These are phyloP conservation scores for Ophiognomonia clavigignenti-juglandacearum DNA, from an alignment of 2,329 filamentous ascomycete genomes.

Conservation along the genomic window DNA sequence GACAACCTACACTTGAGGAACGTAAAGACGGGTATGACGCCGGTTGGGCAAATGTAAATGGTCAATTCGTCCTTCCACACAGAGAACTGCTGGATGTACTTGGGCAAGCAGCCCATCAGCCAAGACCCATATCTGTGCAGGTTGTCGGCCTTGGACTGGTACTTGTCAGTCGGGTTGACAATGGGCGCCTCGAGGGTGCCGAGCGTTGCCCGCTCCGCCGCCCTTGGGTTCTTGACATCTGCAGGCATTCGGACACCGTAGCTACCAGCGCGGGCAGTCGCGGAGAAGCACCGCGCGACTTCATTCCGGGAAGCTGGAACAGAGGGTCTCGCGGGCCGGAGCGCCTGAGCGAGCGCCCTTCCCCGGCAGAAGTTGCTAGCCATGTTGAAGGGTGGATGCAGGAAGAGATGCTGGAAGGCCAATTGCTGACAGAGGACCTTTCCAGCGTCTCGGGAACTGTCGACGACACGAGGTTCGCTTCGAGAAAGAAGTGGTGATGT, in stretches of 20 bases:
- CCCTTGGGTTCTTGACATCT: constrained; percentile 62
- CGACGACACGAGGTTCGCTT: too few species aligned
- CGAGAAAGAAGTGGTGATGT: constrained; percentile 15
- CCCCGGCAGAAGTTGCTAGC: constrained; percentile 55
- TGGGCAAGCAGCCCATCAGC: constrained; percentile 92
- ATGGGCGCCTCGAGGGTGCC: constrained; percentile 71
- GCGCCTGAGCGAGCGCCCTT: constrained; percentile 50
- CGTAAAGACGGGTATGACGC: constrained; percentile 83
- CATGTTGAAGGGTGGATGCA: constrained; percentile 42
- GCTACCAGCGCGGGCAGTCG: constrained; percentile 35
- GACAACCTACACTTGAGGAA: constrained; percentile 72
- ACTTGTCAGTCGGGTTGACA: constrained; percentile 91
- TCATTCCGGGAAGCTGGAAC: constrained; percentile 33
- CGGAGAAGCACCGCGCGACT: constrained; percentile 45
- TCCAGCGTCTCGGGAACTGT: neutral
- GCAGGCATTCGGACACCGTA: constrained; percentile 53
- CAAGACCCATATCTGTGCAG: constrained; percentile 95
- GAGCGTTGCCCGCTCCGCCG: constrained; percentile 51
- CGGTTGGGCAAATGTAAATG: constrained; percentile 84
- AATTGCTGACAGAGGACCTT: constrained; percentile 33
- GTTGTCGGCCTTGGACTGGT: constrained; percentile 77
- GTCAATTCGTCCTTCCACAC: constrained; percentile 99
- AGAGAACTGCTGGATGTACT: constrained; percentile 98
- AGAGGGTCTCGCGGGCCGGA: constrained; percentile 46
- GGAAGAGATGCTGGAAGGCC: constrained; percentile 32